phyloP scores from a whole-genome alignment of 2,329 filamentous ascomycete species.

The Metarhizium brunneum region DNA sequence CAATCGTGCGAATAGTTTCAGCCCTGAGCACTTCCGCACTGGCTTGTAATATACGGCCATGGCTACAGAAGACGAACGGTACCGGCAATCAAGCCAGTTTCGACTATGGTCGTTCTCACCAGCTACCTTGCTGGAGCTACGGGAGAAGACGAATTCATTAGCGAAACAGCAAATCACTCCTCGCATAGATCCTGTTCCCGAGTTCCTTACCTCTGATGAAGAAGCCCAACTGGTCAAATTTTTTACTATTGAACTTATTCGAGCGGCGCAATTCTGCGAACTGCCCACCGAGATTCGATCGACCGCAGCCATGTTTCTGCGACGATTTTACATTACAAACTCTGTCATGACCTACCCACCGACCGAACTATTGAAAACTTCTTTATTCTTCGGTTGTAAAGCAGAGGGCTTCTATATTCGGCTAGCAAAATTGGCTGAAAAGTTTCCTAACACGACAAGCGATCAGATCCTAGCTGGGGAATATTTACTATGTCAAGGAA shows the following conservation, averaged over 20 bases:
- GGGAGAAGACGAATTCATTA: slow-evolving; percentile 68
- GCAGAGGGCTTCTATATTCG: slow-evolving; percentile 76
- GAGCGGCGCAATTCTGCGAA: slow-evolving; percentile 45
- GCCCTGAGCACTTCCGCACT: not conserved
- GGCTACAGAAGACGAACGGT: slow-evolving; percentile 81
- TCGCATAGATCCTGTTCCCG: slow-evolving; percentile 50
- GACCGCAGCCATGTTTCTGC: slow-evolving; percentile 81
- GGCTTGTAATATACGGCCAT: slow-evolving; percentile 30
- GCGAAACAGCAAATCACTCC: slow-evolving; percentile 54
- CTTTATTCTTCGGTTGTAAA: slow-evolving; percentile 88
- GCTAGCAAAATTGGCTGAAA: slow-evolving; percentile 54
- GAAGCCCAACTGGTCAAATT: slow-evolving; percentile 74
- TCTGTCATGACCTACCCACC: slow-evolving; percentile 95
- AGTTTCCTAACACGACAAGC: slow-evolving; percentile 59
- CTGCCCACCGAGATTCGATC: slow-evolving; percentile 40
- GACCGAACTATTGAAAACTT: slow-evolving; percentile 78
- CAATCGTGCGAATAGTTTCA: not conserved
- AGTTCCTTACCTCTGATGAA: slow-evolving; percentile 75
- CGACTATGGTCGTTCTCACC: slow-evolving; percentile 87
- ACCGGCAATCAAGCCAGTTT: slow-evolving; percentile 83
- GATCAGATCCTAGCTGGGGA: slow-evolving; percentile 86
- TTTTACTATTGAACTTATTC: slow-evolving; percentile 54
- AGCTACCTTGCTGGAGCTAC: slow-evolving; percentile 59
- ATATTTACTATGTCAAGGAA: slow-evolving; percentile 83
- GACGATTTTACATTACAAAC: slow-evolving; percentile 92